These are phyloP conservation scores for Xylaria polymorpha DNA, from an alignment of 2,329 filamentous ascomycete genomes.

Conservation along the genomic window DNA sequence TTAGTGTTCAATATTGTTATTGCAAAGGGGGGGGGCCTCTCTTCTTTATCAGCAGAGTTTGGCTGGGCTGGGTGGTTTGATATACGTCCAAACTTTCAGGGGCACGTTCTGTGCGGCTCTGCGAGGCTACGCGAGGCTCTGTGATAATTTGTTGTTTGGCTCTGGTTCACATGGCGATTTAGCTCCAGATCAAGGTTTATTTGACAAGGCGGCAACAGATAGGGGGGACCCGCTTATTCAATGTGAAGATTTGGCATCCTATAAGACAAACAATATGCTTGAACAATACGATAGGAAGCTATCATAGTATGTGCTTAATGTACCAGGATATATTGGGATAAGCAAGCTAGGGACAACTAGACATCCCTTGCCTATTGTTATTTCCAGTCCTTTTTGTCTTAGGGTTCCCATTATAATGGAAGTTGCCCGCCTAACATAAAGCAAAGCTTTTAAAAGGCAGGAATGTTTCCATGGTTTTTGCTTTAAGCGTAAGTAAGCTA, in stretches of 20 bases:
- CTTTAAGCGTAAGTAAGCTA: too few relatives aligned
- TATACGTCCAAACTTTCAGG: neutral
- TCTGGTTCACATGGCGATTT: neutral
- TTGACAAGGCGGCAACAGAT: neutral
- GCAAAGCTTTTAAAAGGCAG: too few relatives aligned
- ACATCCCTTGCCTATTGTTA: too few relatives aligned
- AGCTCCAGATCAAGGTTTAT: neutral
- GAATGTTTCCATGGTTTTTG: too few relatives aligned
- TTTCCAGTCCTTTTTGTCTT: too few relatives aligned
- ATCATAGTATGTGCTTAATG: too few relatives aligned
- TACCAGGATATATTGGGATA: too few relatives aligned
- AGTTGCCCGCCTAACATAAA: too few relatives aligned
- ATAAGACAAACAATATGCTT: neutral
- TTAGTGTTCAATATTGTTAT: neutral
- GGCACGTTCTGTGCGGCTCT: neutral
- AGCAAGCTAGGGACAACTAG: too few relatives aligned
- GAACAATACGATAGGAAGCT: neutral
- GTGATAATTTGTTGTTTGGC: neutral
- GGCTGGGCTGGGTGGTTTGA: neutral
- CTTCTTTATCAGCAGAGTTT: neutral
- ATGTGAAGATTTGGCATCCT: neutral
- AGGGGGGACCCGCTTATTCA: neutral
- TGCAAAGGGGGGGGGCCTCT: neutral
- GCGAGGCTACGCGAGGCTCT: neutral
- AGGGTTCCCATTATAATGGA: too few relatives aligned